Conservation (phyloP, 2,329 filamentous ascomycete genomes). For the Colletotrichum orbiculare region DNA sequence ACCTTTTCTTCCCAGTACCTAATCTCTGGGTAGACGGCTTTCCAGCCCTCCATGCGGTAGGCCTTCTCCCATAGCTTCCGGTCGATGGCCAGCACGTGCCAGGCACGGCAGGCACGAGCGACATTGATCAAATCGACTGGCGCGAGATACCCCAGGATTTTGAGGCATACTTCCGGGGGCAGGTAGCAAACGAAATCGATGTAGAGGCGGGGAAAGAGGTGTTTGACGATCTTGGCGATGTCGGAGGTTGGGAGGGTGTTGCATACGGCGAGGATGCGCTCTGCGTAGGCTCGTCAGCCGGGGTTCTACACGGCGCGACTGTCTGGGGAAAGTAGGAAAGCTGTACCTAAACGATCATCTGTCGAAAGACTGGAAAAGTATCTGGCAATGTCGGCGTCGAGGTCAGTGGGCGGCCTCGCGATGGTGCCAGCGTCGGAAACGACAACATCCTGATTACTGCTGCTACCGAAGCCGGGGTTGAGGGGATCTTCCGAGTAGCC, state of each 20-base stretch:
- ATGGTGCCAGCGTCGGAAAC: conserved; percentile 42
- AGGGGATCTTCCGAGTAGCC: conserved; percentile 85
- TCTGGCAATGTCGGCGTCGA: conserved; percentile 55
- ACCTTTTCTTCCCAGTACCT: conserved; percentile 71
- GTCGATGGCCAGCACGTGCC: conserved; percentile 85
- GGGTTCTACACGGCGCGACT: neutral
- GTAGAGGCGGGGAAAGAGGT: conserved; percentile 84
- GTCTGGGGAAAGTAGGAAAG: conserved; percentile 36
- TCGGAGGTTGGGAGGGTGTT: conserved; percentile 82
- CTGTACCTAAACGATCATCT: conserved; percentile 39
- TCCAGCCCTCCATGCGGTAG: conserved; percentile 90
- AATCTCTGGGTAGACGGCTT: conserved; percentile 74
- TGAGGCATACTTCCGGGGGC: conserved; percentile 89
- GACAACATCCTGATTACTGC: conserved; percentile 42
- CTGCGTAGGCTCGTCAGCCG: neutral
- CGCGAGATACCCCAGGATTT: conserved; percentile 88
- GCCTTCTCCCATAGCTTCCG: conserved; percentile 86
- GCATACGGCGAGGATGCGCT: conserved; percentile 62
- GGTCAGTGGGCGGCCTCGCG: conserved; percentile 41
- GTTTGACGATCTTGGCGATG: conserved; percentile 83
- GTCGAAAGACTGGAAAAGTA: conserved; percentile 63
- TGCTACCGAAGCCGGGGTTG: conserved; percentile 49
- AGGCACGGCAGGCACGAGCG: conserved; percentile 81
- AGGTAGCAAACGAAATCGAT: conserved; percentile 91
- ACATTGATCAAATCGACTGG: conserved; percentile 83